Evolutionary conservation across 2,329 filamentous ascomycete genomes (phyloP).

Genomic region (Epichloe uncinata): DNA sequence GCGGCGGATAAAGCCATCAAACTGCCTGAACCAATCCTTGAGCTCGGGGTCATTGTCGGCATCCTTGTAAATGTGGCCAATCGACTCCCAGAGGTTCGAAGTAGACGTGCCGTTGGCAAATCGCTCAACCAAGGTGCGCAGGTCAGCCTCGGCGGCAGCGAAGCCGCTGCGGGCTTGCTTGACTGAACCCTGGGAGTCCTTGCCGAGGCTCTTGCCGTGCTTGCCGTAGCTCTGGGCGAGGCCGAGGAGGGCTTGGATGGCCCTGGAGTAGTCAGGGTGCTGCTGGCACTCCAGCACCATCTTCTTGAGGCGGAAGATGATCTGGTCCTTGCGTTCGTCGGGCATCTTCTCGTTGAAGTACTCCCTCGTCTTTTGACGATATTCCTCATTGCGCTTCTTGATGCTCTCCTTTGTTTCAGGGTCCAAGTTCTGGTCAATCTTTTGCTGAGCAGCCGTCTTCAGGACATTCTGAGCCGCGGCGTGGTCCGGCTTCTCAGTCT

Average conservation of each 20-base stretch:
- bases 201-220: conserved; percentile 53
- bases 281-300: conserved; percentile 95
- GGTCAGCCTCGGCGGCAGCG: conserved; percentile 59
- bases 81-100: conserved; percentile 71
- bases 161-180: conserved; percentile 61
- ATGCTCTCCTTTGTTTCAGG: conserved; percentile 46
- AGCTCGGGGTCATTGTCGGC: conserved; percentile 80
- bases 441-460: conserved; percentile 38
- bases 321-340: conserved; percentile 82
- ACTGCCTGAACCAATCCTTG: conserved; percentile 72
- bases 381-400: conserved; percentile 29
- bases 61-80: conserved; percentile 75
- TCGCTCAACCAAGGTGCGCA: conserved; percentile 74
- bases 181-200: conserved; percentile 53
- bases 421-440: conserved; percentile 48
- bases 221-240: conserved; percentile 75
- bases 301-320: conserved; percentile 87
- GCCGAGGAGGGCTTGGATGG: conserved; percentile 74
- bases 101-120: conserved; percentile 91
- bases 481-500: conserved; percentile 36
- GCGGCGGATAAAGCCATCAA: conserved; percentile 67
- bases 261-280: conserved; percentile 83
- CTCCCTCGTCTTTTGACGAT: conserved; percentile 42
- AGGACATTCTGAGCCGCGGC: conserved; percentile 19
- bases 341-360: conserved; percentile 84